Conservation (phyloP, 345 rosid genomes). For the Gossypium anomalum region DNA sequence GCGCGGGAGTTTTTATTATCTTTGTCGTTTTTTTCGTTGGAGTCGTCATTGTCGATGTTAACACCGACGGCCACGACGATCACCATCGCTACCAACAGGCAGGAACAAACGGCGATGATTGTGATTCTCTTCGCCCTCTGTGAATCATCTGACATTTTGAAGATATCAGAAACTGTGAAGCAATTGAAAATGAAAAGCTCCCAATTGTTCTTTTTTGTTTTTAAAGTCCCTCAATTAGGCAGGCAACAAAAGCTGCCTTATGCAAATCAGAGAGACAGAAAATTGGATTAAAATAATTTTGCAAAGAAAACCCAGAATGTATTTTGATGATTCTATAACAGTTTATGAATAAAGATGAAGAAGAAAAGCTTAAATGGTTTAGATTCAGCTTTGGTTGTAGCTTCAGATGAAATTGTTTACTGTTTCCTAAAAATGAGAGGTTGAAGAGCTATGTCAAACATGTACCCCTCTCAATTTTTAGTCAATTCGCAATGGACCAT, state of each 20-base stretch:
- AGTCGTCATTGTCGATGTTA: neutral
- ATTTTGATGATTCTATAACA: too few species aligned
- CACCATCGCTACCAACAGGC: conserved; percentile 49
- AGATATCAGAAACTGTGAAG: neutral
- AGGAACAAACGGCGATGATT: conserved; percentile 35
- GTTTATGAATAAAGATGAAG: neutral
- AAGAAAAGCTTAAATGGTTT: neutral
- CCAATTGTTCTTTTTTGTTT: neutral
- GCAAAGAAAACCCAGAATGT: neutral
- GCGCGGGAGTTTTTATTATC: conserved; percentile 9
- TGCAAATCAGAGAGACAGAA: too few species aligned
- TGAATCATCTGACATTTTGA: neutral
- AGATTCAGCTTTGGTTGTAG: neutral
- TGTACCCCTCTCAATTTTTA: neutral
- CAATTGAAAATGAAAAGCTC: neutral
- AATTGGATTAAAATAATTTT: too few species aligned
- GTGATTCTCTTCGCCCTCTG: conserved; percentile 40
- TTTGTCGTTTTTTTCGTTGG: neutral
- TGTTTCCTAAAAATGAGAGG: conserved; percentile 9
- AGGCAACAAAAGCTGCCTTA: too few species aligned
- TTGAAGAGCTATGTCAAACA: neutral
- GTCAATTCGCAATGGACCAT: neutral
- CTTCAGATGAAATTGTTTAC: neutral
- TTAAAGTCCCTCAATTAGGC: too few species aligned
- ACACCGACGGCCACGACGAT: conserved; percentile 47